These are phyloP conservation scores for Chaetomiaceae sp. DNA, from an alignment of 2,329 filamentous ascomycete species.

Conservation along the genomic window DNA sequence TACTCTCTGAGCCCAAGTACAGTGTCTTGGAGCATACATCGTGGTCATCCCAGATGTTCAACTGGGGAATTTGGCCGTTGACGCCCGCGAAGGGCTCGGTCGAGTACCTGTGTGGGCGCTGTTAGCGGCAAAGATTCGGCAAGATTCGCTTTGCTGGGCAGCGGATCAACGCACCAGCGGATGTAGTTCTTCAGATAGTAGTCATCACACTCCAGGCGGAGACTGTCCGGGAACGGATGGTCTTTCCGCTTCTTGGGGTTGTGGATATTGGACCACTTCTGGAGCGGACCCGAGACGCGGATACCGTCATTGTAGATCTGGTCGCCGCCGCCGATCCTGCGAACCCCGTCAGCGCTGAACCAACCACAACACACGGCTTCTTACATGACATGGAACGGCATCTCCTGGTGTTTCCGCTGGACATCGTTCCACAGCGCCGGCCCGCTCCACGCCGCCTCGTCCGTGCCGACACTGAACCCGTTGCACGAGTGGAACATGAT, in stretches of 20 bases:
- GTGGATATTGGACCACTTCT: slow-evolving; percentile 75
- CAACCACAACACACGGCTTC: background rate
- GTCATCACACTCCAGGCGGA: slow-evolving; percentile 79
- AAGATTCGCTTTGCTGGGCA: background rate
- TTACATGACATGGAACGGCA: slow-evolving; percentile 87
- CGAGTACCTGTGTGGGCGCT: slow-evolving; percentile 49
- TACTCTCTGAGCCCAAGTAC: background rate
- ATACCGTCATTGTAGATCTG: slow-evolving; percentile 97
- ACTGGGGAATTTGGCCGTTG: slow-evolving; percentile 87
- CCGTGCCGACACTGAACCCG: slow-evolving; percentile 85
- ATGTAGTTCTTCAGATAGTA: slow-evolving; percentile 92
- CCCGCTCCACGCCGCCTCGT: slow-evolving; percentile 81
- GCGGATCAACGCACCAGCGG: slow-evolving; percentile 49
- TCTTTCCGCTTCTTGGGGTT: slow-evolving; percentile 79
- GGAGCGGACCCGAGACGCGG: slow-evolving; percentile 75
- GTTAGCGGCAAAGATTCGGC: background rate
- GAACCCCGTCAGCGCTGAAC: background rate
- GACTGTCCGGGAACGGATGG: slow-evolving; percentile 69
- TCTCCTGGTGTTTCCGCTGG: slow-evolving; percentile 69
- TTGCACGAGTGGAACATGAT: slow-evolving; percentile 99
- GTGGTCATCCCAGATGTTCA: slow-evolving; percentile 98
- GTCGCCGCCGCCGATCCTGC: slow-evolving; percentile 83
- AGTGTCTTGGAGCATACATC: slow-evolving; percentile 50
- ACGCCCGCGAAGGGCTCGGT: slow-evolving; percentile 80
- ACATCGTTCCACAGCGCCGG: slow-evolving; percentile 96